phyloP scores from a whole-genome alignment of 2,329 filamentous ascomycete genomes.

The Aspergillus sp. region DNA sequence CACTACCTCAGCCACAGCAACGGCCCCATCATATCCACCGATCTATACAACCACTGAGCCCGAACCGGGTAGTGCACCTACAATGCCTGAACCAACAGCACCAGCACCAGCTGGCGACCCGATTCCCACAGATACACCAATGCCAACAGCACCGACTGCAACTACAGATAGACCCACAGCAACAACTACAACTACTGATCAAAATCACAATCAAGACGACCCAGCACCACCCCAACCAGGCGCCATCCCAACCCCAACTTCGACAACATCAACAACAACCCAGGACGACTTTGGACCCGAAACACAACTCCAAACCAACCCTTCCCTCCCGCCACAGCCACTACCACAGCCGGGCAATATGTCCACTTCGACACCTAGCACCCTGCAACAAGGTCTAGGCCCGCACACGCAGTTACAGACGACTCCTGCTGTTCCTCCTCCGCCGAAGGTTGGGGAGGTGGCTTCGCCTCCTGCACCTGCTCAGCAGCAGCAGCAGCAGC shows the following conservation, averaged over 20 bases:
- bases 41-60: conserved; percentile 19
- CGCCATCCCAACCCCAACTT: no score
- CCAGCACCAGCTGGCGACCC: no score
- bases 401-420: not conserved
- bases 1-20: conserved; percentile 15
- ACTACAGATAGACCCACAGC: no score
- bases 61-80: conserved; percentile 14
- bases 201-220: no score
- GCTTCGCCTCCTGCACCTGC: not conserved
- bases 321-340: no score
- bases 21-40: conserved; percentile 29
- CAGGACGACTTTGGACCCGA: no score
- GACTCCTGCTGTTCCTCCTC: conserved; percentile 11
- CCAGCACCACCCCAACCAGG: no score
- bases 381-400: not conserved
- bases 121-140: no score
- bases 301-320: no score
- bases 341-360: not conserved
- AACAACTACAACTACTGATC: no score
- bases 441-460: conserved; percentile 14
- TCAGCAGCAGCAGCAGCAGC: conserved; percentile 13
- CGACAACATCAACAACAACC: no score
- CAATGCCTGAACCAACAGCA: conserved; percentile 13
- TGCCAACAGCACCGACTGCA: no score
- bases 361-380: not conserved